phyloP scores from a whole-genome alignment of 306 rosid species.

The Elaeagnus macrophylla region DNA sequence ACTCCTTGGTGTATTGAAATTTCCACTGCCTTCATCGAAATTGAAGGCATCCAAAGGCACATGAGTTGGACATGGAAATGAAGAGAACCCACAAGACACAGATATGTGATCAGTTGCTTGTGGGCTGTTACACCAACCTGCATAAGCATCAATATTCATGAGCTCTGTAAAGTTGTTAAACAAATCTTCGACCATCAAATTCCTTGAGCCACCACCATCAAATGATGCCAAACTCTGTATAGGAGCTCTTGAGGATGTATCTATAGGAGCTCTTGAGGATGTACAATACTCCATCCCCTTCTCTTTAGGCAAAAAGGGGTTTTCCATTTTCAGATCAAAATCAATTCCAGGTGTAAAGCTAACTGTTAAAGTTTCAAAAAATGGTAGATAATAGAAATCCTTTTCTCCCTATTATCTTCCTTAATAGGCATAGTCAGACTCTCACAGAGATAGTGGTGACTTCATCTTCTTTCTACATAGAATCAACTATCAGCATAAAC shows the following conservation, averaged over 20 bases:
- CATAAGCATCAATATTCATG: conserved; percentile 50
- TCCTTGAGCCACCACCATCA: conserved; percentile 34
- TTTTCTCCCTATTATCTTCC: conserved; percentile 9
- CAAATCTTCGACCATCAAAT: conserved; percentile 34
- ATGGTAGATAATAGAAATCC: conserved; percentile 9
- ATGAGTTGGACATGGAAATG: conserved; percentile 27
- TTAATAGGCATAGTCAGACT: not conserved
- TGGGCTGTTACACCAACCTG: conserved; percentile 48
- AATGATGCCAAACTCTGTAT: conserved; percentile 31
- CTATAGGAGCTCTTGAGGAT: conserved; percentile 34
- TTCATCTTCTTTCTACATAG: not conserved
- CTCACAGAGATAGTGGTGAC: not conserved
- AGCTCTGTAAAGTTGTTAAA: conserved; percentile 48
- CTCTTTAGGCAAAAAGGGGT: conserved; percentile 35
- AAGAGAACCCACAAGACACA: conserved; percentile 27
- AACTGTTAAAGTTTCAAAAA: conserved; percentile 19
- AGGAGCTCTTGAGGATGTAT: no score
- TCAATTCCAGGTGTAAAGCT: conserved; percentile 10
- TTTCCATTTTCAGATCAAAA: conserved; percentile 34
- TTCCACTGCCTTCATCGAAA: conserved; percentile 23
- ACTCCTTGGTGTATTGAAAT: conserved; percentile 21
- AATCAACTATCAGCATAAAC: not conserved
- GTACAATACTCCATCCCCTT: conserved; percentile 38
- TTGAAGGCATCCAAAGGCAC: conserved; percentile 30
- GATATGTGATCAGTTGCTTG: conserved; percentile 39